Conservation (phyloP, 768 basidiomycete species). For the Tephrocybe rancida region DNA sequence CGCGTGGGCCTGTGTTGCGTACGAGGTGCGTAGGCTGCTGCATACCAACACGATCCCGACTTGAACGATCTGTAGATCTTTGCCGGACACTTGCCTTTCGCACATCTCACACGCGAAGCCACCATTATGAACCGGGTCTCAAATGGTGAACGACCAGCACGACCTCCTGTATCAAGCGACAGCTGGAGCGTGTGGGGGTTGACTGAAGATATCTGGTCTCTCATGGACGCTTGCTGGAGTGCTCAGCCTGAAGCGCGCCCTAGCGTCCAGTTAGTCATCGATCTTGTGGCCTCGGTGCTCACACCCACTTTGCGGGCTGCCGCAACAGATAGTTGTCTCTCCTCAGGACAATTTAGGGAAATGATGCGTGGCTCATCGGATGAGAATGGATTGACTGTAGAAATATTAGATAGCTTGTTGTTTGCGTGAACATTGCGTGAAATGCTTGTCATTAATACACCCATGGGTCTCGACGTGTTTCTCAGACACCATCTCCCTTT, state of each 20-base stretch:
- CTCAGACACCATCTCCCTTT: too few relatives aligned
- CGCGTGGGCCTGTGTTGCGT: constrained; percentile 7
- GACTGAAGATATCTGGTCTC: constrained; percentile 3
- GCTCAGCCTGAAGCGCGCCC: neutral
- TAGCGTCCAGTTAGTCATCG: constrained; percentile 1
- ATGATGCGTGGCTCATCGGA: constrained; percentile 4
- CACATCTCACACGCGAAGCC: neutral
- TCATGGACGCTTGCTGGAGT: constrained; percentile 3
- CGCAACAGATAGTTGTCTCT: neutral
- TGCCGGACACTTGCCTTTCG: neutral
- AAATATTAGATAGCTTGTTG: constrained; percentile 1
- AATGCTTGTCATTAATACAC: too few relatives aligned
- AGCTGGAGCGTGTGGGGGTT: constrained; percentile 14
- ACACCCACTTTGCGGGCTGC: neutral
- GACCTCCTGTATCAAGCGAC: neutral
- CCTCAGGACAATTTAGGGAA: constrained; percentile 5
- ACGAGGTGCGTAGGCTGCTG: neutral
- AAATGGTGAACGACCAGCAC: neutral
- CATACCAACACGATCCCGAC: too few relatives aligned
- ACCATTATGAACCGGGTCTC: neutral
- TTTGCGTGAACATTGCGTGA: too few relatives aligned
- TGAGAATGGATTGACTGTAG: neutral
- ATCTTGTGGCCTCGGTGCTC: neutral
- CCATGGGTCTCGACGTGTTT: too few relatives aligned
- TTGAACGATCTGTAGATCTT: too few relatives aligned